phyloP scores from a whole-genome alignment of 192 early-diverging fungal genomes.

The Backusella circina region DNA sequence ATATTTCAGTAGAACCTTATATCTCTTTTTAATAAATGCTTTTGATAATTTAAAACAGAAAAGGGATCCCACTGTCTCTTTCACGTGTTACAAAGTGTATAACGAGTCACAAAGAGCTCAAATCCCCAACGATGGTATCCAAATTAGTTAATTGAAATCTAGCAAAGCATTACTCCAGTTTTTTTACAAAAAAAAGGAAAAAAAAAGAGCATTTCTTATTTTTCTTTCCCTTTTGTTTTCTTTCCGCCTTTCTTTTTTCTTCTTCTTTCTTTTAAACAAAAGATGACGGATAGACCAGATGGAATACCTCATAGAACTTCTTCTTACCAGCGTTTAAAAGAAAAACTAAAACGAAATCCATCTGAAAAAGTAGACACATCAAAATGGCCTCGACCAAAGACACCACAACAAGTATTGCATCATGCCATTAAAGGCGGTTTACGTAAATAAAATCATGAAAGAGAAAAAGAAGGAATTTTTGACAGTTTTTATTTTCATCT shows the following conservation, averaged over 20 bases:
- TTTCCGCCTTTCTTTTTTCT: conserved; percentile 9
- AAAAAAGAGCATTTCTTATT: not conserved
- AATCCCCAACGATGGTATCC: not conserved
- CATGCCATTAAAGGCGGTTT: conserved; percentile 51
- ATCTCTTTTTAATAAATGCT: not conserved
- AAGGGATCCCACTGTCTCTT: not conserved
- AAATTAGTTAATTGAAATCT: not conserved
- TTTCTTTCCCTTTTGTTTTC: not conserved
- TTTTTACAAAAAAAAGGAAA: not conserved
- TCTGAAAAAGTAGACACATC: conserved; percentile 21
- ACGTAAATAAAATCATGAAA: conserved; percentile 20
- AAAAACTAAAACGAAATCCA: conserved; percentile 24
- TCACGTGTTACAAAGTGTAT: not conserved
- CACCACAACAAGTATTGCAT: conserved; percentile 28
- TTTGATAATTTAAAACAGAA: not conserved
- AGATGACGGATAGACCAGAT: not conserved
- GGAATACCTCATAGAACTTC: conserved; percentile 21
- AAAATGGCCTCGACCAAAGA: conserved; percentile 27
- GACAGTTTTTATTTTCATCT: not conserved
- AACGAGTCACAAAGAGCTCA: not conserved
- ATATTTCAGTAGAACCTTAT: not conserved
- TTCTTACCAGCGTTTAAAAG: conserved; percentile 31
- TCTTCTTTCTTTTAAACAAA: not conserved
- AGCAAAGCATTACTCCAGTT: not conserved
- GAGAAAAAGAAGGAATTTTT: not conserved